Evolutionary conservation across 2,329 filamentous ascomycete genomes (phyloP).

Genomic region (Verticillium nonalfalfae): DNA sequence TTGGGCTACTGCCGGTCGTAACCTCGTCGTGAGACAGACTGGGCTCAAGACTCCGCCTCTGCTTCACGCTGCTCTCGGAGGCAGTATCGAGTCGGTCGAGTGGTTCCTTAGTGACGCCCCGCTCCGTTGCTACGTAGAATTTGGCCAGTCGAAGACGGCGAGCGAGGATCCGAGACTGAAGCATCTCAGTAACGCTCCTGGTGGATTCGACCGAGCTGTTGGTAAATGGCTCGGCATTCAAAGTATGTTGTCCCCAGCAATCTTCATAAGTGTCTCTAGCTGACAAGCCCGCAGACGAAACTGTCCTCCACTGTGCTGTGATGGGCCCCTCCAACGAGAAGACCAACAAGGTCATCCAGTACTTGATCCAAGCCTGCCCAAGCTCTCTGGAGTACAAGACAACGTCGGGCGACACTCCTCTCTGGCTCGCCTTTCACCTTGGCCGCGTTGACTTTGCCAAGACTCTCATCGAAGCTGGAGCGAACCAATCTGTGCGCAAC

Average conservation of each 20-base stretch:
- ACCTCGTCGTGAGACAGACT: constrained; percentile 27
- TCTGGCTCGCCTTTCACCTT: constrained; percentile 58
- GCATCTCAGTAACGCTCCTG: constrained; percentile 50
- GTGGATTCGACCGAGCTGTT: constrained; percentile 59
- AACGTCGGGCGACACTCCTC: constrained; percentile 54
- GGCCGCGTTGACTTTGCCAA: constrained; percentile 48
- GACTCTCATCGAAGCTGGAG: constrained; percentile 59
- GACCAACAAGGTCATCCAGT: constrained; percentile 52
- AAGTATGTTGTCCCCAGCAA: constrained; percentile 34
- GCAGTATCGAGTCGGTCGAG: constrained; percentile 62
- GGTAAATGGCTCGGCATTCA: constrained; percentile 54
- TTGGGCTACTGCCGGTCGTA: constrained; percentile 62
- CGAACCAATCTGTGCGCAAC: constrained; percentile 62
- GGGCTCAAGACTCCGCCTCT: constrained; percentile 50
- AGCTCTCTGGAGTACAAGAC: constrained; percentile 57
- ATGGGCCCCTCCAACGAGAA: constrained; percentile 31
- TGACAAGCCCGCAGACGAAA: constrained; percentile 39
- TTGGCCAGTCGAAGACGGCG: constrained; percentile 52
- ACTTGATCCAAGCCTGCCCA: constrained; percentile 58
- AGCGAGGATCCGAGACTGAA: constrained; percentile 56
- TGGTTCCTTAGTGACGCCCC: constrained; percentile 74
- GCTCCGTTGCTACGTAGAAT: constrained; percentile 60
- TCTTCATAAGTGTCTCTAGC: not conserved
- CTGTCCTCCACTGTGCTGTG: constrained; percentile 62
- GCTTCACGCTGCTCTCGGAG: constrained; percentile 47